These are phyloP conservation scores for Biancaea sappan DNA, from an alignment of 306 rosid species.

Conservation along the genomic window DNA sequence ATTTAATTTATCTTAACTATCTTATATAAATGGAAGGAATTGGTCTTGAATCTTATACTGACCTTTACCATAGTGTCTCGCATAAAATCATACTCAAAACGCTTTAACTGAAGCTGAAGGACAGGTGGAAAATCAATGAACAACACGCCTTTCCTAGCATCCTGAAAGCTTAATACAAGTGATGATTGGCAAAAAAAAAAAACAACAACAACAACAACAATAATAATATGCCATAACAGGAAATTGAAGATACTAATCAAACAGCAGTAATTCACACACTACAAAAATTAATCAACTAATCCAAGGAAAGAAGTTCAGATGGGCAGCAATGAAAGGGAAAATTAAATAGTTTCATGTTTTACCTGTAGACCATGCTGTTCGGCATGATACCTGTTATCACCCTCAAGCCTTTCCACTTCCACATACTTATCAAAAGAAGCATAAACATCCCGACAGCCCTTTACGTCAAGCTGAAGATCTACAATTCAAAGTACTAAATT, in stretches of 20 bases:
- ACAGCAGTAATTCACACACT: slow-evolving; percentile 10
- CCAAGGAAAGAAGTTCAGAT: slow-evolving; percentile 12
- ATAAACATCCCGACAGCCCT: slow-evolving; percentile 91
- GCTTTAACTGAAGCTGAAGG: slow-evolving; percentile 93
- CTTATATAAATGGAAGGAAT: slow-evolving; percentile 7
- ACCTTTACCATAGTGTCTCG: slow-evolving; percentile 96
- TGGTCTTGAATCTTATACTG: slow-evolving; percentile 38
- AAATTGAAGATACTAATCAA: neutral
- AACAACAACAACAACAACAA: neutral
- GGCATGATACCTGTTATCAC: slow-evolving; percentile 92
- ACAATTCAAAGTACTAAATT: slow-evolving; percentile 30
- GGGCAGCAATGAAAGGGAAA: slow-evolving; percentile 11
- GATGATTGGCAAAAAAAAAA: slow-evolving; percentile 11
- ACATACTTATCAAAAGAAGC: slow-evolving; percentile 95
- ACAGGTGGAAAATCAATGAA: slow-evolving; percentile 98
- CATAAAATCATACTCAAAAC: slow-evolving; percentile 88
- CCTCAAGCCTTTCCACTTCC: slow-evolving; percentile 93
- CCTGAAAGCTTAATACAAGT: slow-evolving; percentile 44
- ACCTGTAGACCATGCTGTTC: slow-evolving; percentile 94
- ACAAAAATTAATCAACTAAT: neutral
- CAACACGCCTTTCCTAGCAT: slow-evolving; percentile 88
- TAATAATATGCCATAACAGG: neutral
- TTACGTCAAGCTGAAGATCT: slow-evolving; percentile 97
- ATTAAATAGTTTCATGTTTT: slow-evolving; percentile 1
- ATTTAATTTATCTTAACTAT: neutral